Base-by-base conservation (phyloP, 2,329 filamentous ascomycete genomes). In the Botrytis elliptica region DNA sequence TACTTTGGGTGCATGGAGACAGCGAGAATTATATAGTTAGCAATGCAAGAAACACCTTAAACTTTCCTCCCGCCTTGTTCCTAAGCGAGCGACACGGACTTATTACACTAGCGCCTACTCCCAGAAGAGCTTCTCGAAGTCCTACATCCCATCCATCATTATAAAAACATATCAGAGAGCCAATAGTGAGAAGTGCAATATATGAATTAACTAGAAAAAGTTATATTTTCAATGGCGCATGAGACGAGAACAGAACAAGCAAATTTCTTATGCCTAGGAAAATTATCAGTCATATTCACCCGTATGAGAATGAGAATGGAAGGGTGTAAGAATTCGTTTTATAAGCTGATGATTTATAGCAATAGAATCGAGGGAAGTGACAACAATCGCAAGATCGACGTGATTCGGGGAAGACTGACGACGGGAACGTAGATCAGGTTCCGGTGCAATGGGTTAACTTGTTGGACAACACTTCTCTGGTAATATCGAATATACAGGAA, bases 201-300 rank as follows among this genome's bases (percentile, higher is more conserved):
- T 14, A 29, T 3, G 6, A 29, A 8, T 14, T 5, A 52, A 52
- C 1, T 1, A 14, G 10, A 46, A 52, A 49, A 5, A n/a, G 10
- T 1, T n/a, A n/a, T 2, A 14, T 25, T 0, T 52, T 2, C 1
- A 52, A 25, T 52, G 22, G 9, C 10, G 3, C 0, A 14, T 6
- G 49, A 52, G 52, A 55, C 14, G n/a, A 29, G 14, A 16, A 29
- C 5, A 55, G 6, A 52, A n/a, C 10, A 52, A n/a, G 22, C 10
- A 3, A 14, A 4, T 6, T 52, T 52, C 1, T 5, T 3, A 42
- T 3, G 14, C 12, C 40, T 42, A 5, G n/a, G 49, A 52, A 12
- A 52, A 52, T 1, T 5, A 6, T 25, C 10, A 0, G 0, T n/a
- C 10, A n/a, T n/a, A 12, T 14, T 1, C 49, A n/a, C 4, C 4